Base-by-base conservation (phyloP, 2,329 filamentous ascomycete genomes). In the Endocalyx cinctus region DNA sequence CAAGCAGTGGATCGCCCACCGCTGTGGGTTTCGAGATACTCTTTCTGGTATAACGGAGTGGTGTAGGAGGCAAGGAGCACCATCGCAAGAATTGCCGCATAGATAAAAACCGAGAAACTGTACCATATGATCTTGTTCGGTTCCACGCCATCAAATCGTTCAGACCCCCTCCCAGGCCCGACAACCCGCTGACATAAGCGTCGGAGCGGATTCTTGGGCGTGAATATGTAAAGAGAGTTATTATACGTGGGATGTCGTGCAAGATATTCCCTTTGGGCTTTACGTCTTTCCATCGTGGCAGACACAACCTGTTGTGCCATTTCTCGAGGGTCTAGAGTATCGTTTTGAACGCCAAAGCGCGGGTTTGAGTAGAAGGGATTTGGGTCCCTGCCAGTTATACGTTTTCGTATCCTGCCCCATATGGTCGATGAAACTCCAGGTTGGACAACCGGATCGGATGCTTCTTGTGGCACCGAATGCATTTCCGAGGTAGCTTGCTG, bases 51-150 rank as follows among this genome's bases (percentile, higher is more conserved):
- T 12, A 98, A 67, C 1, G 92, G 92, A 2, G 92, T 98, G 2
- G 89, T 95, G 31, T 97, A 72, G 54, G 90, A 98, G 18, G 92
- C 92, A 32, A 98, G 74, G 27, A 96, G 63, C n/a, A 98, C 92
- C 94, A 98, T 98, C 31, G 87, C 86, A 26, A 97, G 86, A 42
- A 98, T 96, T 11, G 87, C 84, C 16, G 84, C 80, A 57, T 98
- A 98, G 35, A 97, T 86, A 50, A 98, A 84, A 4, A 87, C 87
- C 1, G 92, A 96, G 57, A 97, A 94, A 1, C 78, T 69, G 55
- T 95, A 96, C 89, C 92, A 98, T 7, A 92, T 72, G 5, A 85
- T 77, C 45, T 87, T 88, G 47, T 92, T 90, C 1, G 92, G 92
- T 39, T 88, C 81, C 1, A 94, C 79, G 11, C 92, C 92, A 58